Evolutionary conservation across 257 asterid genomes (phyloP).

Genomic region (Solanum verrucosum): DNA sequence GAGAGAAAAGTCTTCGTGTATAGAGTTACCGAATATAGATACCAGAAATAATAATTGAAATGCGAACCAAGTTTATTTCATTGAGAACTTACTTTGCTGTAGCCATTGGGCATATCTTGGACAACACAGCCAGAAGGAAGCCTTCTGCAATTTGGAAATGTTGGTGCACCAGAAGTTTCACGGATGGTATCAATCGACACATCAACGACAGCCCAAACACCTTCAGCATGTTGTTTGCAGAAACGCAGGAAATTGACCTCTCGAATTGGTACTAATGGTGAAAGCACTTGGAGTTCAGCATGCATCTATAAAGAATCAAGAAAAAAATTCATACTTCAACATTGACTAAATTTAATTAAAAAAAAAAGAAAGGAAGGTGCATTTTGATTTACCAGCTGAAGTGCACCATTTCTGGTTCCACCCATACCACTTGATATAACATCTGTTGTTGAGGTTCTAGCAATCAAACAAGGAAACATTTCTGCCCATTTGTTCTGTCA

Average conservation of each 20-base stretch:
- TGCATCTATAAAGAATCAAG: slow-evolving; percentile 45
- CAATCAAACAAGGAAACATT: slow-evolving; percentile 45
- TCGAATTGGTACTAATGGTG: slow-evolving; percentile 84
- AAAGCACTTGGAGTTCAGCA: slow-evolving; percentile 83
- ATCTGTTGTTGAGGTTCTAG: slow-evolving; percentile 40
- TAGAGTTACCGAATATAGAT: no score
- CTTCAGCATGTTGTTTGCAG: slow-evolving; percentile 96
- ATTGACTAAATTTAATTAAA: background rate
- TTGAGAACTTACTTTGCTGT: slow-evolving; percentile 55
- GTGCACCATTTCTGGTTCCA: slow-evolving; percentile 54
- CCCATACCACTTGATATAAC: slow-evolving; percentile 49
- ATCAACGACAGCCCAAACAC: slow-evolving; percentile 93
- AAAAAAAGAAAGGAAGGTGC: no score
- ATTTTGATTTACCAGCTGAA: slow-evolving; percentile 53
- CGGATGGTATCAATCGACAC: slow-evolving; percentile 63
- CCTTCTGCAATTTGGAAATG: slow-evolving; percentile 50
- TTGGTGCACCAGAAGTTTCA: slow-evolving; percentile 31
- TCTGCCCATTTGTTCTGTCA: slow-evolving; percentile 54
- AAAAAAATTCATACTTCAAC: background rate
- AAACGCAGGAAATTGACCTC: slow-evolving; percentile 85
- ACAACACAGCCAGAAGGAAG: slow-evolving; percentile 94
- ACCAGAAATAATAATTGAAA: background rate
- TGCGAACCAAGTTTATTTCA: background rate
- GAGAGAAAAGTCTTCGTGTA: background rate
- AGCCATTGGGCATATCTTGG: slow-evolving; percentile 96